Evolutionary conservation across 495 filamentous ascomycete genomes (phyloP).

Genomic region (Penicillium psychrofluorescens): DNA sequence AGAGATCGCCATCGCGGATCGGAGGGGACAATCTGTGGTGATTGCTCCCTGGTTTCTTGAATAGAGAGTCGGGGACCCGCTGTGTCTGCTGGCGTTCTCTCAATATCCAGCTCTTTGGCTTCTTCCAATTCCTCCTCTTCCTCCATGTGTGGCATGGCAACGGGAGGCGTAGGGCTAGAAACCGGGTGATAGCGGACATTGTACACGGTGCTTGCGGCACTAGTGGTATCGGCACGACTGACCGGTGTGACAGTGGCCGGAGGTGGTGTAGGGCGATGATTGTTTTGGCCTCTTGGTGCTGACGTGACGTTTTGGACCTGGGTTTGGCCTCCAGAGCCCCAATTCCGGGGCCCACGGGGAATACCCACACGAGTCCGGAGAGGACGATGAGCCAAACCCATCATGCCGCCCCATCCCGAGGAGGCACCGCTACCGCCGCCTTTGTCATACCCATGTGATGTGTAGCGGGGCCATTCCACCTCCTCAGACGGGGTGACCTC

Average conservation of each 20-base stretch:
- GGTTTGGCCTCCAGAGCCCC: constrained; percentile 7
- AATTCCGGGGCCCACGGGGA: constrained; percentile 17
- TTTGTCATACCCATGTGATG: constrained; percentile 24
- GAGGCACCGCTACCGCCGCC: constrained; percentile 31
- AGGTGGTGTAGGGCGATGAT: constrained; percentile 54
- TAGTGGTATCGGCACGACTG: constrained; percentile 71
- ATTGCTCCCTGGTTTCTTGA: constrained; percentile 19
- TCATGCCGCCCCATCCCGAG: constrained; percentile 40
- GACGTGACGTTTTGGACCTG: constrained; percentile 9
- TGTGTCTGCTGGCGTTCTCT: constrained; percentile 4
- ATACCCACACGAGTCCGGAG: constrained; percentile 28
- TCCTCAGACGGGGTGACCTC: constrained; percentile 61
- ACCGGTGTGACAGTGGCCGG: constrained; percentile 60
- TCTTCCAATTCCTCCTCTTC: constrained; percentile 28
- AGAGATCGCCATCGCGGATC: constrained; percentile 43
- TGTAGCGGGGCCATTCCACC: constrained; percentile 44
- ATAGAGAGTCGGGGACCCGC: constrained; percentile 6
- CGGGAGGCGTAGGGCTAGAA: constrained; percentile 55
- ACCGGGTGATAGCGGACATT: constrained; percentile 76
- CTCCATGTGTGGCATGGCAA: constrained; percentile 32
- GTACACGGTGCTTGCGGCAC: constrained; percentile 77
- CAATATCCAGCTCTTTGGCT: constrained; percentile 22
- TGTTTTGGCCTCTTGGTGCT: constrained; percentile 12
- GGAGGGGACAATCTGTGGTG: constrained; percentile 25
- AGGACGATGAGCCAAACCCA: constrained; percentile 31